Evolutionary conservation across 116 monocot genomes (phyloP), one percentile per base, ranked within the genome.

Genomic region (Dioscorea cayenensis): DNA sequence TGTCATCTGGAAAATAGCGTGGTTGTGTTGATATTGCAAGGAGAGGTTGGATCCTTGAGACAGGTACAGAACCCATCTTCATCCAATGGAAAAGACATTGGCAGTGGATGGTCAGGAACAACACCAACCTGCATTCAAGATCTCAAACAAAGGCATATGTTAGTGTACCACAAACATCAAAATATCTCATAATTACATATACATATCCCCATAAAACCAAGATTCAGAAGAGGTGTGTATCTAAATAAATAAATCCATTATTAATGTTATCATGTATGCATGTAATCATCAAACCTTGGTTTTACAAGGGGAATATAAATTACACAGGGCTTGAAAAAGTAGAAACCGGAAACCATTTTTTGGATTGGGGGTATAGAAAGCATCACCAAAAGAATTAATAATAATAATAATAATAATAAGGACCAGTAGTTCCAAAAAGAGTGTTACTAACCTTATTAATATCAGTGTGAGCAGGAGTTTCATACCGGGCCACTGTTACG

Each of bases 401-500:
- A 25, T 1, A 32, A 32, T n/a, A n/a, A n/a, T n/a, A n/a, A 25
- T 25, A 25, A 25, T 25, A 25, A 25, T 1, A 32, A 32, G 32
- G 32, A 32, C 32, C 4, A 1, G 17, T 17, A 59, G 59, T 59
- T 17, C 18, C 19, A 5, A 37, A 5, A 66, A 18, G 8, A 16
- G 5, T 19, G 22, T 8, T 17, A 69, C 69, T 66, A 49, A 94
- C 99, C 91, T 99, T 94, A 71, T 99, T 79, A 63, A 99, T 99
- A 72, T 99, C 83, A 67, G 80, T 99, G 59, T 99, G 99, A 65
- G 84, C 88, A 72, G 99, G 99, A 19, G 99, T 99, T 74, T 99
- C 91, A 82, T 99, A 99, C 19, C 99, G 91, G 64, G 99, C 99
- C 51, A 94, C 99, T 49, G 99, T 99, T 28, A 99, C 89, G 67